Conservation (phyloP, 352 stramenopile species). For the Globisporangium sylvaticum region DNA sequence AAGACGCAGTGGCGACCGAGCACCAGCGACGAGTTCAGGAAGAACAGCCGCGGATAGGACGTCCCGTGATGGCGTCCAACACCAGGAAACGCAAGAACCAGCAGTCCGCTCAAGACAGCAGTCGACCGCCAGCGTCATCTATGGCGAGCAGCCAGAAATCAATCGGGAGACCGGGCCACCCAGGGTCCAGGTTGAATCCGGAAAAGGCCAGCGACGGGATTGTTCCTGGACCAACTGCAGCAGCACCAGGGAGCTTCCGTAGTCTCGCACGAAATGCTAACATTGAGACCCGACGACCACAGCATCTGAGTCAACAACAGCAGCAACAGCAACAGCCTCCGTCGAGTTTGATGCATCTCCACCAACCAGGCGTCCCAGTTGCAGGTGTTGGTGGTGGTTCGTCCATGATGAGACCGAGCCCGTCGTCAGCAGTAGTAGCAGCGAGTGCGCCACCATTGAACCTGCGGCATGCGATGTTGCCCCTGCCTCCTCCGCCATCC, state of each 20-base stretch:
- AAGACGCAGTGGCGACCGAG: slow-evolving; percentile 4
- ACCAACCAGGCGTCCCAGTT: background rate
- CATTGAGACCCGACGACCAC: slow-evolving; percentile 39
- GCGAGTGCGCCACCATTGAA: background rate
- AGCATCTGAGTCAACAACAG: background rate
- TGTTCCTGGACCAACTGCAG: background rate
- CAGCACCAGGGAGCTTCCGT: slow-evolving; percentile 24
- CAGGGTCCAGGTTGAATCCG: background rate
- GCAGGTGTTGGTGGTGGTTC: background rate
- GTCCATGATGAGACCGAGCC: background rate
- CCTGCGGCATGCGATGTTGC: slow-evolving; percentile 4
- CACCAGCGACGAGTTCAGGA: slow-evolving; percentile 10
- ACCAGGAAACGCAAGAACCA: slow-evolving; percentile 38
- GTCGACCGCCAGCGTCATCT: background rate
- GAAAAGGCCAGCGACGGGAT: slow-evolving; percentile 4
- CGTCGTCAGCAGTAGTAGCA: background rate
- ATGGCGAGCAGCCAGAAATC: slow-evolving; percentile 8
- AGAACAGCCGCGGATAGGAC: slow-evolving; percentile 31
- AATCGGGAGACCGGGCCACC: background rate
- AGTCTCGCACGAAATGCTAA: slow-evolving; percentile 31
- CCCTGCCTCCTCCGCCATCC: background rate
- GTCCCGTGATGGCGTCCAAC: slow-evolving; percentile 25
- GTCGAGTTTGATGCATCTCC: background rate
- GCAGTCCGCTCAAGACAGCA: slow-evolving; percentile 5
- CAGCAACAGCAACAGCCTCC: slow-evolving; percentile 1